Conservation (phyloP, 2,329 filamentous ascomycete species). For the Pseudogymnoascus sp. region DNA sequence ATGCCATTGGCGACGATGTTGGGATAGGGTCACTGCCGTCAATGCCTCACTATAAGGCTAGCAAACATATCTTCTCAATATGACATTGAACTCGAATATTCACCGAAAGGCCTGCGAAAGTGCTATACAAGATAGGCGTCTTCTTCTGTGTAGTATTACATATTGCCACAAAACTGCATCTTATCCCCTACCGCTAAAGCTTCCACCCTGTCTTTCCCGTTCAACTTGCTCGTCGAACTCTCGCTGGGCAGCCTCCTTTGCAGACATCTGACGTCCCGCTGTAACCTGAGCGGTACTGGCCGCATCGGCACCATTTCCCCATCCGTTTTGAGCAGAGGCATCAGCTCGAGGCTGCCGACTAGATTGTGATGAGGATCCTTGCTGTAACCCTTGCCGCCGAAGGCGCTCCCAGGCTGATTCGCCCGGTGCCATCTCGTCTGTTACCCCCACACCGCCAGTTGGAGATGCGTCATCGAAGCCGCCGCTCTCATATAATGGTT, state of each 20-base stretch:
- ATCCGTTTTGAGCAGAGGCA: neutral
- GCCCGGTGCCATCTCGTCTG: conserved; percentile 9
- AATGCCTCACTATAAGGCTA: neutral
- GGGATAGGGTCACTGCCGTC: neutral
- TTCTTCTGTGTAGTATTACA: neutral
- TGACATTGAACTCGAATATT: neutral
- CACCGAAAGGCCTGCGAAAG: neutral
- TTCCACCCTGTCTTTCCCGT: conserved; percentile 23
- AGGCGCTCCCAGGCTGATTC: conserved; percentile 28
- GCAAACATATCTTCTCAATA: neutral
- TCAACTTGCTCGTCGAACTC: conserved; percentile 29
- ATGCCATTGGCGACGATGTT: neutral
- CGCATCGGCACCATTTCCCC: neutral
- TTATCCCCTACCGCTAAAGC: conserved; percentile 20
- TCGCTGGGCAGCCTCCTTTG: conserved; percentile 19
- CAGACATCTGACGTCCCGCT: neutral
- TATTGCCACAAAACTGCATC: conserved; percentile 10
- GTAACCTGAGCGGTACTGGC: neutral
- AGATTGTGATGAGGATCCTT: neutral
- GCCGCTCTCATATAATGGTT: neutral
- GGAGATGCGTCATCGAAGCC: conserved; percentile 24
- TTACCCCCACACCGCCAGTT: conserved; percentile 18
- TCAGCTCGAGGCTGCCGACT: neutral
- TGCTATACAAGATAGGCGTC: neutral
- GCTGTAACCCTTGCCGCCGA: conserved; percentile 11